phyloP scores from a whole-genome alignment of 768 basidiomycete genomes.

The Lyophyllum decastes region DNA sequence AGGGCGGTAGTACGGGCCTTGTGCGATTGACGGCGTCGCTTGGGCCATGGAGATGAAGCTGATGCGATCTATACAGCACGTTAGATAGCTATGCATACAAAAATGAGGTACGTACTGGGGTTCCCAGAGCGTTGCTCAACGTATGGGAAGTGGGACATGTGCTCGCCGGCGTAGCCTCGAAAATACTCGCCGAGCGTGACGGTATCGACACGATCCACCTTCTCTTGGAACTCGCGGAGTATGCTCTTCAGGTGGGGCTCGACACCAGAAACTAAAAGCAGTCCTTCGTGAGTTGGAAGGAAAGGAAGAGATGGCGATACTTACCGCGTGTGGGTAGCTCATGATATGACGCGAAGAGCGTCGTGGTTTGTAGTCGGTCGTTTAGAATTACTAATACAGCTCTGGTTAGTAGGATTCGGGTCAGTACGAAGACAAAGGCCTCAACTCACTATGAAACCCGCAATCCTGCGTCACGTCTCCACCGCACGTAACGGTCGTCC shows the following conservation, averaged over 20 bases:
- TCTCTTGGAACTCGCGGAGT: not conserved
- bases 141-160: not conserved
- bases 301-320: not conserved
- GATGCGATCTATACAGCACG: not conserved
- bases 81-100: not conserved
- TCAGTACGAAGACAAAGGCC: too few relatives aligned
- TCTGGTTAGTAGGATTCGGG: too few relatives aligned
- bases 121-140: not conserved
- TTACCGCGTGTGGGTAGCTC: not conserved
- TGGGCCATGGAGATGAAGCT: not conserved
- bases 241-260: not conserved
- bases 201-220: not conserved
- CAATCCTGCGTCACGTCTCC: too few relatives aligned
- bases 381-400: not conserved
- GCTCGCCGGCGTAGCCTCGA: not conserved
- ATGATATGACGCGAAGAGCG: not conserved
- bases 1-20: not conserved
- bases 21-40: not conserved
- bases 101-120: not conserved
- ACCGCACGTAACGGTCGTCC: too few relatives aligned
- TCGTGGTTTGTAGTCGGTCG: not conserved
- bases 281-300: not conserved
- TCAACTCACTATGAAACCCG: too few relatives aligned
- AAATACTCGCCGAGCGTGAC: not conserved
- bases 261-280: not conserved